Percentiles rank a stretch among this genome's conserved stretches.
Evolutionary conservation across 2,329 filamentous ascomycete genomes (phyloP).

Genomic region (Stromatinia cepivora): DNA sequence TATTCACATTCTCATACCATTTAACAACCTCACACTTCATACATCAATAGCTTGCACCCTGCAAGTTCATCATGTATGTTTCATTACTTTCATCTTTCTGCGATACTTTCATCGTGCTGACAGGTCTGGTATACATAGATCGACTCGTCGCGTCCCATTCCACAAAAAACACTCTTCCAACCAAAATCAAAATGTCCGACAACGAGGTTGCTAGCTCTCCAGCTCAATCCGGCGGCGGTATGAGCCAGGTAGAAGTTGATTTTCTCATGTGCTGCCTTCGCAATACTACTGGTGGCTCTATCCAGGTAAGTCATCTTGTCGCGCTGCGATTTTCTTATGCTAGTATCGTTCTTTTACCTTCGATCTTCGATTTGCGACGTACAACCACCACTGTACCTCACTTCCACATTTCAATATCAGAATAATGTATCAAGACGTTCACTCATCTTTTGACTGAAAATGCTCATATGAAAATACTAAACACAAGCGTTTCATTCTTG

Average conservation of each 20-base stretch:
- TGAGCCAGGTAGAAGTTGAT: conserved; percentile 29
- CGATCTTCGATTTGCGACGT: neutral
- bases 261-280: conserved; percentile 36
- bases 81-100: conserved; percentile 1
- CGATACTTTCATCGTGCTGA: conserved; percentile 3
- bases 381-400: neutral
- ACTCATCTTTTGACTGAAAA: too few species aligned
- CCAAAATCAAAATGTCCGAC: conserved; percentile 15
- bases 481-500: neutral
- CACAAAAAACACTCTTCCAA: neutral
- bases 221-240: conserved; percentile 9
- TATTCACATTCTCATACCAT: neutral
- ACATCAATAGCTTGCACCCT: conserved; percentile 11
- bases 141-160: conserved; percentile 2
- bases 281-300: conserved; percentile 31
- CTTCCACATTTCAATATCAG: neutral
- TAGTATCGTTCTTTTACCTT: neutral
- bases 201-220: neutral
- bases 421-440: neutral
- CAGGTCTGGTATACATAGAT: conserved; percentile 4
- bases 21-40: neutral
- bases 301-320: conserved; percentile 28
- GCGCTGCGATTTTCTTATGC: neutral
- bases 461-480: neutral
- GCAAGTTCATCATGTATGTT: conserved; percentile 11